Evolutionary conservation across 352 stramenopile species (phyloP).

Genomic region (Lagenidium sp.): DNA sequence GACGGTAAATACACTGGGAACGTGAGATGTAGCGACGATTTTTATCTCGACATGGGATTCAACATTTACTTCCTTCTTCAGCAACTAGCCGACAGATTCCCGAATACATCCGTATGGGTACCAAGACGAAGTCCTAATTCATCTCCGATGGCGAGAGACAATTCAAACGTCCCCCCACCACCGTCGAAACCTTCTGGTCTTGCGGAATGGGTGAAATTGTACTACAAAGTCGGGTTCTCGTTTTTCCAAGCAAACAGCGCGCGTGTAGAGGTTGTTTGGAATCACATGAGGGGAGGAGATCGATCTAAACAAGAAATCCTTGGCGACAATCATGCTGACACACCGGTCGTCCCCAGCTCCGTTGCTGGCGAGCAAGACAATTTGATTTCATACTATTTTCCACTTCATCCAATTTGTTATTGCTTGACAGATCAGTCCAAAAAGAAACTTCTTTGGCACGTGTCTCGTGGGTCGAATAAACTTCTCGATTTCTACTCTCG

Average conservation of each 20-base stretch:
- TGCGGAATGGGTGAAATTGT: background rate
- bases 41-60: constrained; percentile 63
- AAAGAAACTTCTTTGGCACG: constrained; percentile 56
- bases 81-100: constrained; percentile 41
- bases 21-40: constrained; percentile 46
- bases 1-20: constrained; percentile 45
- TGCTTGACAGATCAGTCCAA: constrained; percentile 67
- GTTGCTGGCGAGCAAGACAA: background rate
- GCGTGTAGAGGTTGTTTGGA: constrained; percentile 63
- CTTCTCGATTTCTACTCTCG: constrained; percentile 57
- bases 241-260: constrained; percentile 66
- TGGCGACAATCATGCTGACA: background rate
- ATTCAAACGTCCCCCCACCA: too few relatives aligned
- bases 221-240: constrained; percentile 35
- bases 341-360: too few relatives aligned
- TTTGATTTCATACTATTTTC: constrained; percentile 64
- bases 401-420: constrained; percentile 65
- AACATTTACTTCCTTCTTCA: constrained; percentile 75
- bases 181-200: too few relatives aligned
- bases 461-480: constrained; percentile 47
- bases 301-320: constrained; percentile 1
- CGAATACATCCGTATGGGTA: constrained; percentile 27
- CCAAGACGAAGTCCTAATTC: constrained; percentile 7
- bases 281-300: too few relatives aligned
- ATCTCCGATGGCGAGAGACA: constrained; percentile 8